phyloP scores from a whole-genome alignment of 2,329 filamentous ascomycete genomes.

The Myriosclerotinia scirpicola region DNA sequence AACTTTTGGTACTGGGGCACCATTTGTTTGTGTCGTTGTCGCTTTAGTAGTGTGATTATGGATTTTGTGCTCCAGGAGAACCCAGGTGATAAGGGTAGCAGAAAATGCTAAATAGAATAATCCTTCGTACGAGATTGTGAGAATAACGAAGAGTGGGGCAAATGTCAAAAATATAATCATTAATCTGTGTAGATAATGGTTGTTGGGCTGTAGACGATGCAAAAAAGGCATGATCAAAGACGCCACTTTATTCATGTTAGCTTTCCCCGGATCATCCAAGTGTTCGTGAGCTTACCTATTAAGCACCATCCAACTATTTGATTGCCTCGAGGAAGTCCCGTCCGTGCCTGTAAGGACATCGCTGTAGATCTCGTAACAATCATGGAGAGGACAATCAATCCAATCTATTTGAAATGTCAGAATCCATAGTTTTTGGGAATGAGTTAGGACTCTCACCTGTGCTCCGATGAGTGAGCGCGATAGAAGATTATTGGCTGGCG shows the following conservation, averaged over 20 bases:
- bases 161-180: slow-evolving; percentile 90
- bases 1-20: slow-evolving; percentile 25
- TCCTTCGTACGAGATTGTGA: slow-evolving; percentile 96
- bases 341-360: slow-evolving; percentile 79
- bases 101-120: slow-evolving; percentile 93
- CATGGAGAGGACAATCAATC: slow-evolving; percentile 77
- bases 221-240: slow-evolving; percentile 78
- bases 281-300: slow-evolving; percentile 54
- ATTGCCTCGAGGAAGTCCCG: slow-evolving; percentile 82
- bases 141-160: slow-evolving; percentile 88
- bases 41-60: slow-evolving; percentile 48
- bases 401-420: slow-evolving; percentile 52
- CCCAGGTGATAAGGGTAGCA: slow-evolving; percentile 80
- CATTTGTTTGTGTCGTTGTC: slow-evolving; percentile 27
- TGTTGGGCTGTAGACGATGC: slow-evolving; percentile 78
- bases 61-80: slow-evolving; percentile 82
- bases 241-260: slow-evolving; percentile 49
- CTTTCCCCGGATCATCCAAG: slow-evolving; percentile 24
- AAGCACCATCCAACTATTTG: slow-evolving; percentile 83
- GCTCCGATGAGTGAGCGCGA: slow-evolving; percentile 63
- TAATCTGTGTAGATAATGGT: slow-evolving; percentile 85
- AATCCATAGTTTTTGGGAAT: not conserved
- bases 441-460: slow-evolving; percentile 51
- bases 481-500: slow-evolving; percentile 47
- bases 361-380: slow-evolving; percentile 83